A percentile compares a stretch with the other conserved stretches of the same genome.
Conservation (phyloP, 164 flowering plant genomes). For the Piper longum region DNA sequence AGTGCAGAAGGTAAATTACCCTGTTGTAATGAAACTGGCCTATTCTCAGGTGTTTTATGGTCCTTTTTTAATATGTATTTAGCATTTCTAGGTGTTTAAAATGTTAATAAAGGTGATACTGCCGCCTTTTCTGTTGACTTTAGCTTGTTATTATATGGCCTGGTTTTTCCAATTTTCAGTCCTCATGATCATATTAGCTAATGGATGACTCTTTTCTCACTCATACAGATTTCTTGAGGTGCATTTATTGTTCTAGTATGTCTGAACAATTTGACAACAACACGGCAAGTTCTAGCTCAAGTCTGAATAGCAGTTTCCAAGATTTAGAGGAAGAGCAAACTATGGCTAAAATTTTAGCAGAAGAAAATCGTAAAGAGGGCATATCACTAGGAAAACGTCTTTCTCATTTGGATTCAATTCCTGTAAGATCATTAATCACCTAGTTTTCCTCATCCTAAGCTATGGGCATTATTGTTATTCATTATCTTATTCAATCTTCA, state of each 20-base stretch:
- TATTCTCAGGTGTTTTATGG: no score
- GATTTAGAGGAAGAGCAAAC: conserved; percentile 19
- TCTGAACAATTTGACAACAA: conserved; percentile 22
- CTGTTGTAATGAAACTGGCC: no score
- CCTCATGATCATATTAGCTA: no score
- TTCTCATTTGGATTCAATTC: conserved; percentile 26
- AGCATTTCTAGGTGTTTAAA: neutral
- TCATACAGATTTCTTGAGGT: neutral
- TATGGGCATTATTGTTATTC: neutral
- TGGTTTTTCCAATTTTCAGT: no score
- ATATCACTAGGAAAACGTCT: conserved; percentile 21
- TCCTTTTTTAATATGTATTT: no score
- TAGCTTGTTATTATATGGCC: neutral
- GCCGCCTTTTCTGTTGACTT: neutral
- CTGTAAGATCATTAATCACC: conserved; percentile 11
- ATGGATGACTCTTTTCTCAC: no score
- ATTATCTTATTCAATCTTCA: conserved; percentile 20
- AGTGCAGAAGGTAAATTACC: no score
- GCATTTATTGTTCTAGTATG: conserved; percentile 20
- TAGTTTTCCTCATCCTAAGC: neutral
- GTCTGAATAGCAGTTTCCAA: conserved; percentile 18
- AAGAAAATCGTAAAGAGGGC: conserved; percentile 8
- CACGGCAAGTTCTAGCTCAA: conserved; percentile 23
- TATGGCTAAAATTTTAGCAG: conserved; percentile 17
- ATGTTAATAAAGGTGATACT: neutral